Conservation (phyloP, 495 filamentous ascomycete genomes). For the Rostrohypoxylon terebratum region DNA sequence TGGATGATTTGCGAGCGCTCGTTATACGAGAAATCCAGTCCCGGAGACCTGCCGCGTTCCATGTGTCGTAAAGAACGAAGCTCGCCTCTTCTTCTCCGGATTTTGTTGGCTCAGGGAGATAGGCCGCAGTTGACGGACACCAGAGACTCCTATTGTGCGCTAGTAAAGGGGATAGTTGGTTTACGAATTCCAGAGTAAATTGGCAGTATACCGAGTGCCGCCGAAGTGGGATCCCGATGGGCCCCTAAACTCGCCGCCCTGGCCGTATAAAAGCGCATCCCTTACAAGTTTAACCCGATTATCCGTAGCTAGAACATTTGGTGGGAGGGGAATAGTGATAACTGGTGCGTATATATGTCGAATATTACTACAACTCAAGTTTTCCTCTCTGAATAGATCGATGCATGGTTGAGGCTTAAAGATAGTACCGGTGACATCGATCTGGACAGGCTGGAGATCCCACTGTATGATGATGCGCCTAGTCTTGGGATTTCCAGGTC, state of each 20-base stretch:
- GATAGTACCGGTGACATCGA: not conserved
- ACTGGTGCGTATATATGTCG: not conserved
- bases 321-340: not conserved
- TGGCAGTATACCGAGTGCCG: not conserved
- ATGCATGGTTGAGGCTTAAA: slow-evolving; percentile 4
- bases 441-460: not conserved
- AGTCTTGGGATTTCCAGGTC: not conserved
- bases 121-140: slow-evolving; percentile 4
- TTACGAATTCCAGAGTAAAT: slow-evolving; percentile 6
- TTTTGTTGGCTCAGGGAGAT: not conserved
- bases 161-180: not conserved
- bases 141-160: not conserved
- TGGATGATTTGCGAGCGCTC: not conserved
- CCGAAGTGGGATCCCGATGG: slow-evolving; percentile 6
- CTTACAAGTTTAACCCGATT: not conserved
- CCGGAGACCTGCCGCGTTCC: not conserved
- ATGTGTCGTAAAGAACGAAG: not conserved
- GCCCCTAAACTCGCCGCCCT: not conserved
- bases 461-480: not conserved
- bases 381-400: not conserved
- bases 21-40: not conserved
- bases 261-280: not conserved
- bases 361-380: no score
- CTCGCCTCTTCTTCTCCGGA: not conserved
- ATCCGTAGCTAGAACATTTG: not conserved